Conservation (phyloP, 2,329 filamentous ascomycete species). For the Sarocladium strictum region DNA sequence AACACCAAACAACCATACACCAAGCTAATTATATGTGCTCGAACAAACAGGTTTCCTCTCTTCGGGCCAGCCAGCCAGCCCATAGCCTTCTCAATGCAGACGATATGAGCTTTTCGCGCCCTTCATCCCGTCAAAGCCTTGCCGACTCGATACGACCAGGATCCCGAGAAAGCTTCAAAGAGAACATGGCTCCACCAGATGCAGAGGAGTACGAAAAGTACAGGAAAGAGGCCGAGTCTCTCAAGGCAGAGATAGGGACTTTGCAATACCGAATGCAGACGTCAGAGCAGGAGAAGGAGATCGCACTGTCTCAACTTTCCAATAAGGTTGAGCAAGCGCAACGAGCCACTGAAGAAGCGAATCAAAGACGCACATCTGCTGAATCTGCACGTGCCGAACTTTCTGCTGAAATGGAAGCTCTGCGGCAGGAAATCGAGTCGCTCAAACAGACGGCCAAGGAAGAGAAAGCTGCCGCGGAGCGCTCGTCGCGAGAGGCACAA, state of each 20-base stretch:
- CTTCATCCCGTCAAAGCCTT: slow-evolving; percentile 35
- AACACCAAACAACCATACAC: background rate
- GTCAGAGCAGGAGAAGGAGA: slow-evolving; percentile 79
- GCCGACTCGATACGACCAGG: slow-evolving; percentile 37
- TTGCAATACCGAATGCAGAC: slow-evolving; percentile 84
- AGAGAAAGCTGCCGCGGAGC: slow-evolving; percentile 61
- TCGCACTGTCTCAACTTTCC: slow-evolving; percentile 70
- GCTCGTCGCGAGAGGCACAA: slow-evolving; percentile 62
- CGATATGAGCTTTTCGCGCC: slow-evolving; percentile 31
- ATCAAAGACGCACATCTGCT: slow-evolving; percentile 57
- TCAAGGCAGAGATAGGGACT: slow-evolving; percentile 85
- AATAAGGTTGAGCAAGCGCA: slow-evolving; percentile 78
- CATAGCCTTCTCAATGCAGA: slow-evolving; percentile 55
- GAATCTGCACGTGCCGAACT: slow-evolving; percentile 49
- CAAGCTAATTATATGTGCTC: no score
- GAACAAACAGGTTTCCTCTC: slow-evolving; percentile 33
- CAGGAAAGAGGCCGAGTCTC: slow-evolving; percentile 60
- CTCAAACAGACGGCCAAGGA: slow-evolving; percentile 42
- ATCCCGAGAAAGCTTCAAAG: slow-evolving; percentile 54
- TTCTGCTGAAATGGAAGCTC: slow-evolving; percentile 40
- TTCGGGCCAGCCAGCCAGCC: slow-evolving; percentile 47
- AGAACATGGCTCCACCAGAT: slow-evolving; percentile 53
- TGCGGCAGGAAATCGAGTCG: slow-evolving; percentile 46
- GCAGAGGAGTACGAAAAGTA: slow-evolving; percentile 54
- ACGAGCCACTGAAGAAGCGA: slow-evolving; percentile 78